phyloP scores from a whole-genome alignment of 2,329 filamentous ascomycete species.

The Aureobasidium mangrovei region DNA sequence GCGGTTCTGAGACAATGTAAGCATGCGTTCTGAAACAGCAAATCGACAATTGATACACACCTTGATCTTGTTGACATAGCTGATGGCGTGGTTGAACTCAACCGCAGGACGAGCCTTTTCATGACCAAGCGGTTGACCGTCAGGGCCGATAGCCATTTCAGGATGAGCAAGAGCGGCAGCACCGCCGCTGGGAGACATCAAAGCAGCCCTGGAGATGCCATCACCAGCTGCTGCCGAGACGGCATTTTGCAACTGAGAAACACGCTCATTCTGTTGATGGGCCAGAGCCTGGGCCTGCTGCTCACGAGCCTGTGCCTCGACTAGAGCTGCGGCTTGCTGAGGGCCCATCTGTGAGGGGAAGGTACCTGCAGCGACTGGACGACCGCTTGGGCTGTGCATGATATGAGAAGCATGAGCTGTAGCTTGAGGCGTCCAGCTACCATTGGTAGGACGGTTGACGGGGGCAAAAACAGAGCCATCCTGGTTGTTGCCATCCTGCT shows the following conservation, averaged over 20 bases:
- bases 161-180: constrained; percentile 44
- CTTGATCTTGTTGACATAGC: constrained; percentile 99
- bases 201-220: constrained; percentile 35
- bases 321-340: constrained; percentile 13
- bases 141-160: constrained; percentile 45
- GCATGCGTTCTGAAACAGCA: background rate
- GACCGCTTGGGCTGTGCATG: constrained; percentile 37
- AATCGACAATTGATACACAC: constrained; percentile 40
- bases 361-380: constrained; percentile 32
- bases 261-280: constrained; percentile 53
- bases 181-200: constrained; percentile 37
- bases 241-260: constrained; percentile 58
- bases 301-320: constrained; percentile 20
- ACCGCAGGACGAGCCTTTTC: constrained; percentile 81
- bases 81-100: constrained; percentile 98
- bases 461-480: constrained; percentile 12
- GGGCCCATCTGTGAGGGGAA: constrained; percentile 26
- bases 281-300: constrained; percentile 23
- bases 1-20: constrained; percentile 59
- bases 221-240: constrained; percentile 49
- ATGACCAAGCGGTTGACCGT: constrained; percentile 51
- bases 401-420: constrained; percentile 28
- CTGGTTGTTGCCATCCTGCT: constrained; percentile 2
- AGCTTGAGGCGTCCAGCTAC: constrained; percentile 34
- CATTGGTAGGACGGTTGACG: constrained; percentile 23